phyloP scores from a whole-genome alignment of 1,284 basidiomycete genomes.

The Amylostereum chailletii region DNA sequence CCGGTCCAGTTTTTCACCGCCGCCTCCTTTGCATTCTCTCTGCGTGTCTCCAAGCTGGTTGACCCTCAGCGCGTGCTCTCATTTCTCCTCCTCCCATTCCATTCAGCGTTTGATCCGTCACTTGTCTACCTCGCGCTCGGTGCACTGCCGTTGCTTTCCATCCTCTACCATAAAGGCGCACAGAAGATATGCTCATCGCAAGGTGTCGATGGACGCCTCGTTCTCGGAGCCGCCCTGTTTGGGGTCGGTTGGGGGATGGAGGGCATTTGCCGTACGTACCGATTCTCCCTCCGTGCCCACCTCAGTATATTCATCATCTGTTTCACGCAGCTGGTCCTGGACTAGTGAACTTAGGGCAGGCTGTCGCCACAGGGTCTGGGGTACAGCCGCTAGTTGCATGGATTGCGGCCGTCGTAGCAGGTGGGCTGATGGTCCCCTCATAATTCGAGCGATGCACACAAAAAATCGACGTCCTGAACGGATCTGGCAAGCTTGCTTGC shows the following conservation, averaged over 20 bases:
- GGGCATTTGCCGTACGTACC: slow-evolving; percentile 55
- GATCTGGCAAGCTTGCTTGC: too few species aligned
- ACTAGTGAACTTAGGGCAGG: slow-evolving; percentile 44
- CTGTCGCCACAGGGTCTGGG: slow-evolving; percentile 26
- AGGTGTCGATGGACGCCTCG: slow-evolving; percentile 38
- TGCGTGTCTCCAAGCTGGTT: slow-evolving; percentile 48
- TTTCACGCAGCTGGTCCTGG: slow-evolving; percentile 39
- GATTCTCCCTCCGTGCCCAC: slow-evolving; percentile 2
- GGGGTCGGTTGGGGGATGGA: slow-evolving; percentile 61
- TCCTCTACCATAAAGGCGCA: slow-evolving; percentile 30
- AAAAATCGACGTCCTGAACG: too few species aligned
- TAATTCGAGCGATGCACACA: too few species aligned
- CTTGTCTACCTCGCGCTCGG: slow-evolving; percentile 40
- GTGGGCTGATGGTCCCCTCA: slow-evolving; percentile 27
- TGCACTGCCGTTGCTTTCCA: slow-evolving; percentile 33
- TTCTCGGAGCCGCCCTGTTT: slow-evolving; percentile 50
- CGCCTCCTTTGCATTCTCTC: slow-evolving; percentile 47
- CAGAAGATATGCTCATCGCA: slow-evolving; percentile 31
- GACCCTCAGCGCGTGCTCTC: slow-evolving; percentile 43
- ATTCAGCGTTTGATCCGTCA: slow-evolving; percentile 43
- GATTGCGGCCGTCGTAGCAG: slow-evolving; percentile 31
- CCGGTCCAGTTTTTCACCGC: slow-evolving; percentile 27
- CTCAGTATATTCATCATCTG: slow-evolving; percentile 1
- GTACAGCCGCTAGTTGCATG: slow-evolving; percentile 26
- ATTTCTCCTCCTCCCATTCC: slow-evolving; percentile 45